phyloP scores from a whole-genome alignment of 1,284 basidiomycete genomes.

The Ustilago tritici region DNA sequence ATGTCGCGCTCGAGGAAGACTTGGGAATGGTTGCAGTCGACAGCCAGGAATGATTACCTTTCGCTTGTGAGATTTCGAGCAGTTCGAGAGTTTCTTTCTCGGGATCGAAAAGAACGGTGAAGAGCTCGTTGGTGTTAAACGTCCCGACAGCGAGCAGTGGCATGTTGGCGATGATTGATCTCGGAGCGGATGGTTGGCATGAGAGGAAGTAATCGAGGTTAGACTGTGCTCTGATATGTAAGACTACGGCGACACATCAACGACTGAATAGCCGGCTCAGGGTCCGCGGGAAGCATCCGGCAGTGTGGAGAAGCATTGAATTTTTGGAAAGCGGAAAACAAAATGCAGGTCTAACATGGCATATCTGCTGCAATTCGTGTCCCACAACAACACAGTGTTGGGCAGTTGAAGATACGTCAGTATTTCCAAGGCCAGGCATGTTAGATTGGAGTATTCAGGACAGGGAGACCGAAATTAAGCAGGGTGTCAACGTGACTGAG shows the following conservation, averaged over 20 bases:
- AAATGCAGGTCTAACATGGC: neutral
- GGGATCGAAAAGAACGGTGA: conserved; percentile 41
- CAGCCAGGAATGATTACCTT: conserved; percentile 57
- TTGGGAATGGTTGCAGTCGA: conserved; percentile 36
- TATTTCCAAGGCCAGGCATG: too few relatives aligned
- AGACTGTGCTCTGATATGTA: conserved; percentile 14
- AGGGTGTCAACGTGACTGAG: too few relatives aligned
- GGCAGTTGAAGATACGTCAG: too few relatives aligned
- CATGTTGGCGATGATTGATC: conserved; percentile 11
- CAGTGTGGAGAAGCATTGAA: neutral
- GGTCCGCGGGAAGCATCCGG: conserved; percentile 29
- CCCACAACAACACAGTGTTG: neutral
- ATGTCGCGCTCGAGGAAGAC: neutral
- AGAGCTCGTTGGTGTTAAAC: conserved; percentile 56
- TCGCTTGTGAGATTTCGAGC: conserved; percentile 34
- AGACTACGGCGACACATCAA: conserved; percentile 12
- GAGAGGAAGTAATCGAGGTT: neutral
- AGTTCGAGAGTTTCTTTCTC: conserved; percentile 36
- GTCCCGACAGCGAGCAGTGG: conserved; percentile 49
- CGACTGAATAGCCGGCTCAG: conserved; percentile 18
- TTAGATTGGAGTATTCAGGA: too few relatives aligned
- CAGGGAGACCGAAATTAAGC: too few relatives aligned
- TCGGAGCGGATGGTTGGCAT: neutral
- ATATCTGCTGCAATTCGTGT: neutral
- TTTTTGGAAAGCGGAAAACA: neutral